These are phyloP conservation scores for Cubamyces lactineus DNA, from an alignment of 768 basidiomycete genomes.

Conservation along the genomic window DNA sequence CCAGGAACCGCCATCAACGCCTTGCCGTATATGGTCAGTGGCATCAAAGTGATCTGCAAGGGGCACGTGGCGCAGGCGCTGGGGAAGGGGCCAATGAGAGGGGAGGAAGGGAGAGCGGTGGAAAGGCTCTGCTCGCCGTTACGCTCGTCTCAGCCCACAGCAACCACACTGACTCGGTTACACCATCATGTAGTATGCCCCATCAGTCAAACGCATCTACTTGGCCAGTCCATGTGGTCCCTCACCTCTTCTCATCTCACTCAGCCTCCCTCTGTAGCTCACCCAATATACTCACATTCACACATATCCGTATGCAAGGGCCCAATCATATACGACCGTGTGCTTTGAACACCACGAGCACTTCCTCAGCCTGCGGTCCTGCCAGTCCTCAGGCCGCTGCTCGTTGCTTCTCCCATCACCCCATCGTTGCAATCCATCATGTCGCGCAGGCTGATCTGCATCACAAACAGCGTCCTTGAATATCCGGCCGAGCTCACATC, in stretches of 20 bases:
- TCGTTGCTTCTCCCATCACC: slow-evolving; percentile 12
- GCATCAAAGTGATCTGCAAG: slow-evolving; percentile 4
- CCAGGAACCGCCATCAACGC: background rate
- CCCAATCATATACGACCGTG: too few relatives aligned
- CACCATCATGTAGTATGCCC: background rate
- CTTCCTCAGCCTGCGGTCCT: too few relatives aligned
- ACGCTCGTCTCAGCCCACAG: slow-evolving; percentile 1
- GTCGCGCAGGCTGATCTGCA: slow-evolving; percentile 23
- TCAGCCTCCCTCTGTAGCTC: too few relatives aligned
- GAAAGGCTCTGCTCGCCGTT: slow-evolving; percentile 16
- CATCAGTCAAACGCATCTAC: background rate
- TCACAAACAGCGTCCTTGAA: slow-evolving; percentile 10
- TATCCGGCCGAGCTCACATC: background rate
- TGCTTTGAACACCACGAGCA: too few relatives aligned
- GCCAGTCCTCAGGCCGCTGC: background rate
- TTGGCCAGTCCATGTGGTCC: too few relatives aligned
- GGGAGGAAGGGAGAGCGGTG: background rate
- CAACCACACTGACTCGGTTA: background rate
- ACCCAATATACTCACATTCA: too few relatives aligned
- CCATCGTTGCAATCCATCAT: slow-evolving; percentile 24
- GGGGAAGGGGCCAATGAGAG: background rate
- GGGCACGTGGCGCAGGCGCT: background rate
- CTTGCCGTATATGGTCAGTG: background rate
- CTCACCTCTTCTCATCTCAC: too few relatives aligned
- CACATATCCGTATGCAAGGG: too few relatives aligned